Evolutionary conservation across 163 green algal species (phyloP).

Genomic region (Chlorella variabilis): DNA sequence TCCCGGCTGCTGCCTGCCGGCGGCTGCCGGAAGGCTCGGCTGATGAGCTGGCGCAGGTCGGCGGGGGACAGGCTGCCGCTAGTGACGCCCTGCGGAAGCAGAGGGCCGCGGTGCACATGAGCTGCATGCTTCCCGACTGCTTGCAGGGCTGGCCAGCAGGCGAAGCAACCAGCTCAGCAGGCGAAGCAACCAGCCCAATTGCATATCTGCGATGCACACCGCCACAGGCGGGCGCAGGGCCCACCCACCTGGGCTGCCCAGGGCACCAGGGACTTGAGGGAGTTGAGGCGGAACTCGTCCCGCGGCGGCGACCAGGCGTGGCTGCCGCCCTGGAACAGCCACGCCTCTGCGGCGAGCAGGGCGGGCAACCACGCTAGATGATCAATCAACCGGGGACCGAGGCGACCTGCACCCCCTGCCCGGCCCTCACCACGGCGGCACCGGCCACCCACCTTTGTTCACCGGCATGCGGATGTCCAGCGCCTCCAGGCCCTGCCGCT

Average conservation of each 20-base stretch:
- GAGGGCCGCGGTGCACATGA: neutral
- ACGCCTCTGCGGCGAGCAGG: slow-evolving; percentile 27
- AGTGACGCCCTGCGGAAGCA: neutral
- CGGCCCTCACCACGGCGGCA: too few relatives aligned
- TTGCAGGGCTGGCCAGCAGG: too few relatives aligned
- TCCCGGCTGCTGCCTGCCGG: neutral
- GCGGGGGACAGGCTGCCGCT: slow-evolving; percentile 19
- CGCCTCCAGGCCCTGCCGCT: slow-evolving; percentile 6
- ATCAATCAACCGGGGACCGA: too few relatives aligned
- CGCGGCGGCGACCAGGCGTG: slow-evolving; percentile 33
- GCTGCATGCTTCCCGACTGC: neutral
- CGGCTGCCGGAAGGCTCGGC: slow-evolving; percentile 17
- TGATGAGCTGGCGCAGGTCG: slow-evolving; percentile 10
- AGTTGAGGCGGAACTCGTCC: neutral
- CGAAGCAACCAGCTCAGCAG: too few relatives aligned
- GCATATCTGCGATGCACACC: too few relatives aligned
- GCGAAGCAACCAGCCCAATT: too few relatives aligned
- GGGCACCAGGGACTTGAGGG: slow-evolving; percentile 11
- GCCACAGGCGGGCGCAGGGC: too few relatives aligned
- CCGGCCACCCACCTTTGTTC: slow-evolving; percentile 13
- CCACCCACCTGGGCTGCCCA: slow-evolving; percentile 32
- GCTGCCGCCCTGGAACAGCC: slow-evolving; percentile 29
- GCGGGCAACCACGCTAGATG: too few relatives aligned
- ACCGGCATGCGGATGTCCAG: slow-evolving; percentile 22
- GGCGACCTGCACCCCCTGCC: too few relatives aligned